Percentiles rank a stretch among this genome's conserved stretches.
These are phyloP conservation scores for Solanum bulbocastanum DNA, from an alignment of 257 asterid species.

Conservation along the genomic window DNA sequence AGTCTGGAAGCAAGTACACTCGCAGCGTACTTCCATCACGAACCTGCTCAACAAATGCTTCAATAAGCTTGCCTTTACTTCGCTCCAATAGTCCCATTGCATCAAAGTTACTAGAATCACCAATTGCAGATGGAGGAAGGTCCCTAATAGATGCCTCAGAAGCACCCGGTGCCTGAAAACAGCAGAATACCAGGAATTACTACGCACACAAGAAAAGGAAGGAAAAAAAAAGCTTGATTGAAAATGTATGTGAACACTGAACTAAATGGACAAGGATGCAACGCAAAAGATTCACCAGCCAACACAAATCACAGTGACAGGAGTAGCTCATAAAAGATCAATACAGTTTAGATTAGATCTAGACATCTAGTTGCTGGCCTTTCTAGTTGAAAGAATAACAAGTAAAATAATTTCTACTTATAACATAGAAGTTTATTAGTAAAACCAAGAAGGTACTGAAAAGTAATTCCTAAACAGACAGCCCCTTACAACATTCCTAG, in stretches of 20 bases:
- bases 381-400: background rate
- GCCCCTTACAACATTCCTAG: background rate
- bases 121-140: conserved; percentile 81
- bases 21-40: conserved; percentile 97
- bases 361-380: background rate
- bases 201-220: background rate
- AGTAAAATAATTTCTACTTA: background rate
- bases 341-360: background rate
- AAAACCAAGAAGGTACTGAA: background rate
- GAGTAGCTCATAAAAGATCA: background rate
- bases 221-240: background rate
- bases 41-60: conserved; percentile 88
- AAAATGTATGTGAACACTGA: background rate
- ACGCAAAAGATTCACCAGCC: background rate
- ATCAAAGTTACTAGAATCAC: conserved; percentile 66
- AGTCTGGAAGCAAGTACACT: conserved; percentile 84
- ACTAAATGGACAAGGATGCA: background rate
- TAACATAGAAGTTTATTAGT: background rate
- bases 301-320: background rate
- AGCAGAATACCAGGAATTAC: conserved; percentile 1
- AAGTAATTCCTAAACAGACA: background rate
- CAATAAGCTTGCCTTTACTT: conserved; percentile 86
- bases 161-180: conserved; percentile 71
- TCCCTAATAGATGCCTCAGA: conserved; percentile 65
- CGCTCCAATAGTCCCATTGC: conserved; percentile 63